Evolutionary conservation across 1,284 basidiomycete genomes (phyloP), one percentile per base, ranked within the genome.

Genomic region (Cryptococcus sp.): DNA sequence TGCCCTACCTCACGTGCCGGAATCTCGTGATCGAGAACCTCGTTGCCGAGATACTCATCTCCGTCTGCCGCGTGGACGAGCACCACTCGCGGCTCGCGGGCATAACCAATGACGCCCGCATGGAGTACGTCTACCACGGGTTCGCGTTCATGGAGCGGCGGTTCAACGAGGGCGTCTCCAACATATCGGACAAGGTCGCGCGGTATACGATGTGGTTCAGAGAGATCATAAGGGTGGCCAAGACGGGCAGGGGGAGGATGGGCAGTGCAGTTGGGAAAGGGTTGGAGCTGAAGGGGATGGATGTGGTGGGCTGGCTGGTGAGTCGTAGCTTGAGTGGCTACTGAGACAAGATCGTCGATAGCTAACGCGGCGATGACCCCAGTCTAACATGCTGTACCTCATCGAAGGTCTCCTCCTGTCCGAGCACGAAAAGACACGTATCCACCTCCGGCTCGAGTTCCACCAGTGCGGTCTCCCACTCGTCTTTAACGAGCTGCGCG

Each of bases 241-340:
- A 33, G 83, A 85, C 46, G 28, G 92, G 93, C 1, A 80, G 92
- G 57, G 95, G 96, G 1, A 88, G 87, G 73, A 95, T 98, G 91
- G 95, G 95, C 2, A 95, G 89, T 70, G 78, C 89, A 48, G 95
- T 98, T 8, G 95, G 96, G 2, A 90, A 91, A 9, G 94, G 91
- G 65, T 89, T 94, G 37, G 91, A 96, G 61, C 83, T 95, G 57
- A 85, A 83, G 70, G 65, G 68, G 36, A 58, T 58, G 52, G 68
- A 69, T 36, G 61, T 20, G 13, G 23, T 15, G 43, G 3, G 12
- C 38, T 39, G 18, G 39, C 44, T 21, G 28, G 28, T 33, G 28
- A 33, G 28, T 33, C 28, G 28, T 9, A 33, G 12, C 24, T 56
- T 35, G 44, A 11, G 28, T 2, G 28, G 12, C 21, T 21, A 12